Conservation (phyloP, 495 filamentous ascomycete genomes). For the Talaromyces liani region DNA sequence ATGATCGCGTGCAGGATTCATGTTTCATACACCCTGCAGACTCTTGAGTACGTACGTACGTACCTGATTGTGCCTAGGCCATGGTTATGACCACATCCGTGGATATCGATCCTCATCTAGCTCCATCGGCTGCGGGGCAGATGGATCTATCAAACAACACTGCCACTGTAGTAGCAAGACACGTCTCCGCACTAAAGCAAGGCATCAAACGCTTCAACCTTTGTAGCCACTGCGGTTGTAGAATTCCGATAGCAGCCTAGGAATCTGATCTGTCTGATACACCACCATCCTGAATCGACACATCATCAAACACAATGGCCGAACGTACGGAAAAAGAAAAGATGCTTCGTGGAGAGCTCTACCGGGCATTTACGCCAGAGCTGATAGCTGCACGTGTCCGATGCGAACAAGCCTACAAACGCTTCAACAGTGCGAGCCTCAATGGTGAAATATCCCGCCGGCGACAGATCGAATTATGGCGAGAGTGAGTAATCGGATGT, state of each 20-base stretch:
- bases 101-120: neutral
- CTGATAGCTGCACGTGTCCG: constrained; percentile 48
- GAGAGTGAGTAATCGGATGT: constrained; percentile 48
- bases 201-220: neutral
- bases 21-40: neutral
- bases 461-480: constrained; percentile 58
- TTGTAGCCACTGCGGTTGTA: neutral
- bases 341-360: constrained; percentile 37
- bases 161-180: neutral
- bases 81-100: neutral
- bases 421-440: constrained; percentile 49
- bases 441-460: constrained; percentile 47
- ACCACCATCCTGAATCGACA: neutral
- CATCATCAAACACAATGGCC: constrained; percentile 12
- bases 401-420: constrained; percentile 50
- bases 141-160: neutral
- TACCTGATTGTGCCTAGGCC: neutral
- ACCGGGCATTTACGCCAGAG: constrained; percentile 47
- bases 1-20: neutral
- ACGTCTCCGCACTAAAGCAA: neutral
- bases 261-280: neutral
- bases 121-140: neutral
- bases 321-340: constrained; percentile 24
- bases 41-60: neutral
- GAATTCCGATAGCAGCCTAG: neutral